phyloP scores from a whole-genome alignment of 2,329 filamentous ascomycete genomes.

The Pseudocercospora fijiensis region DNA sequence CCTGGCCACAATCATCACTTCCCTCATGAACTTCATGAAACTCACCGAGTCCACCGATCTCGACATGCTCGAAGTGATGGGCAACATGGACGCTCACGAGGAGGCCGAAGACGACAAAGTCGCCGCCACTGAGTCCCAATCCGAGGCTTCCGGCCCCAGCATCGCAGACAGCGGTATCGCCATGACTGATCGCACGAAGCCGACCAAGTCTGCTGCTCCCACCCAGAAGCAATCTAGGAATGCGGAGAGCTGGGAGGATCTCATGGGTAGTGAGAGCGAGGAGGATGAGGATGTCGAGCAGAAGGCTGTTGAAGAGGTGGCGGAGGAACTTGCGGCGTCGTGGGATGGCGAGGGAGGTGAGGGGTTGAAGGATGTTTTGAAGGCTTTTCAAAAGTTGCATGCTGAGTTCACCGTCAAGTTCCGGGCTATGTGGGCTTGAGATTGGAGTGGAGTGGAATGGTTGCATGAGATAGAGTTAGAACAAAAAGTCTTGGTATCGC shows the following conservation, averaged over 20 bases:
- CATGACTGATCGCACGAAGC: conserved; percentile 31
- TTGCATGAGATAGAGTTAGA: background rate
- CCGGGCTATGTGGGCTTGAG: conserved; percentile 59
- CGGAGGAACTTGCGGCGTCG: conserved; percentile 35
- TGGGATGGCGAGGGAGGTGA: conserved; percentile 46
- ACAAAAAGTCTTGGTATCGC: background rate
- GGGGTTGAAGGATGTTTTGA: conserved; percentile 57
- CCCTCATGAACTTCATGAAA: conserved; percentile 58
- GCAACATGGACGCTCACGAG: conserved; percentile 53
- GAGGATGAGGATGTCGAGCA: conserved; percentile 37
- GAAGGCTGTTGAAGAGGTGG: conserved; percentile 25
- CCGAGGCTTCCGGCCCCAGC: conserved; percentile 29
- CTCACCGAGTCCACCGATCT: conserved; percentile 47
- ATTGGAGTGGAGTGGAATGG: background rate
- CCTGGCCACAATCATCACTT: conserved; percentile 70
- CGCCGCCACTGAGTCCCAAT: conserved; percentile 35
- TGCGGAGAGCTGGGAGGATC: conserved; percentile 45
- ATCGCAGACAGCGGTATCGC: conserved; percentile 33
- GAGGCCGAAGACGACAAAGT: conserved; percentile 46
- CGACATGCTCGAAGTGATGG: conserved; percentile 54
- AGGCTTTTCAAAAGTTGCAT: conserved; percentile 58
- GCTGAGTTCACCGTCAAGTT: conserved; percentile 65
- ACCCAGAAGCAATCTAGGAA: conserved; percentile 44
- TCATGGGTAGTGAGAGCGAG: conserved; percentile 41
- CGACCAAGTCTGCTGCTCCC: conserved; percentile 17